Percentiles rank a stretch among this genome's conserved stretches.
phyloP scores from a whole-genome alignment of 176 grass and related monocot genomes.

The Pontederia crassipes region DNA sequence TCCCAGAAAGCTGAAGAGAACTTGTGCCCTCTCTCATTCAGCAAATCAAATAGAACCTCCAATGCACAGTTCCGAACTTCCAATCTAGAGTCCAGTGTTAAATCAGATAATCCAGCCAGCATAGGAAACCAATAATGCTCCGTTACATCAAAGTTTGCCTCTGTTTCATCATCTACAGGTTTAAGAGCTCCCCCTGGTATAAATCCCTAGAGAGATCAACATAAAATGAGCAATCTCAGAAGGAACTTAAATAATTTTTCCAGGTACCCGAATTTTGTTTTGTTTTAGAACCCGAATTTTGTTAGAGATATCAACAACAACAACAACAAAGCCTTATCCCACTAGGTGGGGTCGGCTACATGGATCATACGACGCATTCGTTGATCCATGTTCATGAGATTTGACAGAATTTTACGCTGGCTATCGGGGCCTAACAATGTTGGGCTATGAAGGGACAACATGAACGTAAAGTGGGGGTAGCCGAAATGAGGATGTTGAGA shows the following conservation, averaged over 20 bases:
- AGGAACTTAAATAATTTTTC: not conserved
- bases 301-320: too few relatives aligned
- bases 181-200: slow-evolving; percentile 90
- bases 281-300: too few relatives aligned
- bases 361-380: too few relatives aligned
- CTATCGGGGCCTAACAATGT: too few relatives aligned
- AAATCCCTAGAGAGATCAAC: slow-evolving; percentile 52
- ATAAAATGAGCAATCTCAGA: not conserved
- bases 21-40: slow-evolving; percentile 98
- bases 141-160: slow-evolving; percentile 77
- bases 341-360: too few relatives aligned
- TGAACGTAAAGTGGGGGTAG: too few relatives aligned
- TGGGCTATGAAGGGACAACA: too few relatives aligned
- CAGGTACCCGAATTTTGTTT: too few relatives aligned
- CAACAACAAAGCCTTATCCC: too few relatives aligned
- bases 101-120: slow-evolving; percentile 96
- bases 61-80: slow-evolving; percentile 96
- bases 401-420: too few relatives aligned
- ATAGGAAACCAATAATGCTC: slow-evolving; percentile 99
- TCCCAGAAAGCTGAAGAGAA: slow-evolving; percentile 99
- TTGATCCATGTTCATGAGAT: too few relatives aligned
- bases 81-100: slow-evolving; percentile 85
- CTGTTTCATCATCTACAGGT: slow-evolving; percentile 52
- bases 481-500: too few relatives aligned
- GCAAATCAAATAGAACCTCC: slow-evolving; percentile 95